Base-by-base conservation (phyloP, 805 yeast species). In the Pichia nakasei region DNA sequence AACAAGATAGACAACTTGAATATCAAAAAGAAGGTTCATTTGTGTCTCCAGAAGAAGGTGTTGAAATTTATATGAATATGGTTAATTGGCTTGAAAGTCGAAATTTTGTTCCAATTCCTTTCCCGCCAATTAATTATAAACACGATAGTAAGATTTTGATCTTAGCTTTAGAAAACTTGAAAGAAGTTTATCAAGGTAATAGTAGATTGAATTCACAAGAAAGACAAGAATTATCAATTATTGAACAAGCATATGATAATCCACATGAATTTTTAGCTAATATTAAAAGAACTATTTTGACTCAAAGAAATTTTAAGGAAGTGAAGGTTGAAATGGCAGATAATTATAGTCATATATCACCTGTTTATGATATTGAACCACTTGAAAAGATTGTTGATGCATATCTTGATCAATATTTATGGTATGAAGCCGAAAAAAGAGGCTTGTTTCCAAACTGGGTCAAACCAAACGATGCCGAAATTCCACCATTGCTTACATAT, bases 381-480 rank as follows among this genome's bases (percentile, higher is more conserved):
- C 63, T 88, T 35, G 99, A 93, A 61, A 93, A 89, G 58, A 86
- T 93, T 41, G 88, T 96, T 0, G 99, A 93, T 65, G 96, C 97
- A 0, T 93, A 91, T 52, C 64, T 93, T 35, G 97, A 91, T 56
- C 98, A 93, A 56, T 93, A 91, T 54, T 66, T 93, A 37, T 93
- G 97, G 96, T 91, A 84, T 62, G 97, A 93, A 58, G 91, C 93
- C 9, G 96, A 86, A 43, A 80, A 84, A 58, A 66, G 96, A 47
- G 77, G 80, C 8, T 63, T 93, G 22, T 93, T 93, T 64, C 99
- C 99, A 4, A 82, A 81, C 58, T 93, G 98, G 98, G 73, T 93
- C 34, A 93, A 93, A 58, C 98, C 99, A 9, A 78, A 85, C 52
- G 98, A 93, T 55, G 75, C 85, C 24, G 98, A 93, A 61, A 82